Evolutionary conservation across 768 basidiomycete species (phyloP), one percentile per base, ranked within the genome.

Genomic region (Suillus bovinus): DNA sequence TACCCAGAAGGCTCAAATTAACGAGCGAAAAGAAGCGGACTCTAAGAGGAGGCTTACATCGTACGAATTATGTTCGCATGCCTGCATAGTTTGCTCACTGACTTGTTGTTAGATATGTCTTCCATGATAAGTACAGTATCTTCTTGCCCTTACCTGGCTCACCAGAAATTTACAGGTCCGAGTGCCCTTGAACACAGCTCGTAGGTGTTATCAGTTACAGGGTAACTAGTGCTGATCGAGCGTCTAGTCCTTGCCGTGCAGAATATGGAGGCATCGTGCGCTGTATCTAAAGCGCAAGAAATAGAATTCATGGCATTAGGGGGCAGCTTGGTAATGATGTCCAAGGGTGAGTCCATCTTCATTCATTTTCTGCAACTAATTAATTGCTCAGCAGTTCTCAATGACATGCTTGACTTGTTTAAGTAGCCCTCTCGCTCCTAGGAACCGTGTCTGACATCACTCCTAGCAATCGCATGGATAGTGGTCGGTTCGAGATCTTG

Each of bases 281-380:
- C 84, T 1, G 83, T 96, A 50, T 81, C 83, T 2, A 86, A 84
- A 66, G 85, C 88, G 41, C 89, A 94, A 69, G 87, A 90, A 64
- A 86, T 96, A 61, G 94, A 97, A 78, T 94, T 95, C 70, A 87
- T 86, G 68, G 95, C 92, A 7, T 81, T 95, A 20, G 86, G 87
- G 67, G 90, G 90, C 2, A 90, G 88, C 68, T 75, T 95, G 56
- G 87, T 85, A 61, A 92, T 93, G 89, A 95, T 95, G 94, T 86
- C 87, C 41, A 91, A 93, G 81, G 90, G 89, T 83, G 42, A 42
- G 78, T 20, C 16, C 24, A 38, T 49, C 46, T 22, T 66, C 16
- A 42, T 59, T 44, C 49, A 49, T 29, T 63, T 22, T 58, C 61
- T 50, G 20, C 5, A 13, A 22, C 34, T 50, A 14, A 50, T 56